Evolutionary conservation across 2,329 filamentous ascomycete species (phyloP), one percentile per base, ranked within the genome.

Genomic region (Diaporthe sp.): DNA sequence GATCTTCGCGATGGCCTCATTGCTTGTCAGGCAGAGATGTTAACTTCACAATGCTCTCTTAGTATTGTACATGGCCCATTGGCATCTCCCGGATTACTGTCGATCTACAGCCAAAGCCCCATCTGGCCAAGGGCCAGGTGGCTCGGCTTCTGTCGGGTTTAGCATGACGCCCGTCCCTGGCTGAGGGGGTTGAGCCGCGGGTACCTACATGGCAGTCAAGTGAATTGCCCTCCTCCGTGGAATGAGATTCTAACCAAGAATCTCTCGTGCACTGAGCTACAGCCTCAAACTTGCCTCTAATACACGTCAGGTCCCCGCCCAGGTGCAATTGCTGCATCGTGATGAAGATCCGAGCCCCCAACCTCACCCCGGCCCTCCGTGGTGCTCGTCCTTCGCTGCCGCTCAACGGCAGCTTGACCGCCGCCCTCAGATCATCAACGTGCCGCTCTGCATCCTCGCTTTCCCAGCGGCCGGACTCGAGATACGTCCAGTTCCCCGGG

Each of bases 401-500:
- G 65, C 71, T 57, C 62, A 65, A 37, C 68, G n/a, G 31, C 49
- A 59, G 44, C 74, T 42, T 28, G 53, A 12, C 62, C 44, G 44
- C 72, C 49, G 37, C 77, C 70, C 77, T 77, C 74, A 75, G 77
- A 65, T 75, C 79, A 68, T 73, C 79, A 25, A 73, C 81, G 17
- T 71, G 73, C 71, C 85, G 88, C 77, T 79, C 80, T 53, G 86
- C 86, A 49, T 87, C 88, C 81, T 87, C 86, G 77, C 83, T 91
- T 74, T 90, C 89, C 6, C 90, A 92, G 79, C 86, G 87, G 17
- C 90, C 88, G 13, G 87, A 91, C 75, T 87, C 89, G 1, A 86
- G 87, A 68, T 87, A 87, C 78, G 89, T 92, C 28, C 90, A 89
- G n/a, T 99, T 99, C 79, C 97, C 97, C 0, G 97, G 97, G n/a